These are phyloP conservation scores for Pichia sorboxylosa DNA, from an alignment of 1,139 yeast genomes.

Conservation along the genomic window DNA sequence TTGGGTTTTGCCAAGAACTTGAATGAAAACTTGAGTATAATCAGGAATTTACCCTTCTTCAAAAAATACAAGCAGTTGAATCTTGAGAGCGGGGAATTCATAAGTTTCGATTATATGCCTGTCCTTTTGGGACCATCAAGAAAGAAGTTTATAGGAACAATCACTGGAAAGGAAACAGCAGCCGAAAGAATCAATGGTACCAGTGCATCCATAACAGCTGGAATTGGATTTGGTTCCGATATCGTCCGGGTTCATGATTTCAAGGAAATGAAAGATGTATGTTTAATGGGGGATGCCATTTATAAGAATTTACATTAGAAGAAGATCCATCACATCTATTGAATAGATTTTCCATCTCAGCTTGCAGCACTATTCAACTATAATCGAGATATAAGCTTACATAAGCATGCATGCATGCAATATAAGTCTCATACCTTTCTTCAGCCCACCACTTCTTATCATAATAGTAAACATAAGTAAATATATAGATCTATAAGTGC, in stretches of 20 bases:
- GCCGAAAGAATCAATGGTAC: conserved; percentile 63
- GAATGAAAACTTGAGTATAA: conserved; percentile 54
- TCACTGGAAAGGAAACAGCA: conserved; percentile 42
- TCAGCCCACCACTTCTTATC: no score
- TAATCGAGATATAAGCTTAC: no score
- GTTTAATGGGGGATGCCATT: conserved; percentile 66
- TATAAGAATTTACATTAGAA: conserved; percentile 30
- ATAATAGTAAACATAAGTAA: no score
- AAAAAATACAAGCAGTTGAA: conserved; percentile 32
- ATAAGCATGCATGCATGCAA: no score
- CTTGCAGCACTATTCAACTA: no score
- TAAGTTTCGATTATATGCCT: conserved; percentile 44
- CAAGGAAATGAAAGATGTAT: conserved; percentile 49
- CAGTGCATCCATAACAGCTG: conserved; percentile 62
- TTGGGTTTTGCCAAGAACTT: conserved; percentile 80
- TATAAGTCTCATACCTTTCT: no score
- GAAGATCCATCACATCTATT: no score
- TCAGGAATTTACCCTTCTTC: conserved; percentile 46
- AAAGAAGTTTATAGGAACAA: conserved; percentile 70
- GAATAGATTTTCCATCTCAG: no score
- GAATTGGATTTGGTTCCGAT: conserved; percentile 65
- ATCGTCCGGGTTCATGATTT: conserved; percentile 88
- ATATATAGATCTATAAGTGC: no score
- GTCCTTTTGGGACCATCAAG: conserved; percentile 79
- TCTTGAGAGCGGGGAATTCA: conserved; percentile 20